Base-by-base conservation (phyloP, 2,329 filamentous ascomycete species). In the Neopestalotiopsis sp. region DNA sequence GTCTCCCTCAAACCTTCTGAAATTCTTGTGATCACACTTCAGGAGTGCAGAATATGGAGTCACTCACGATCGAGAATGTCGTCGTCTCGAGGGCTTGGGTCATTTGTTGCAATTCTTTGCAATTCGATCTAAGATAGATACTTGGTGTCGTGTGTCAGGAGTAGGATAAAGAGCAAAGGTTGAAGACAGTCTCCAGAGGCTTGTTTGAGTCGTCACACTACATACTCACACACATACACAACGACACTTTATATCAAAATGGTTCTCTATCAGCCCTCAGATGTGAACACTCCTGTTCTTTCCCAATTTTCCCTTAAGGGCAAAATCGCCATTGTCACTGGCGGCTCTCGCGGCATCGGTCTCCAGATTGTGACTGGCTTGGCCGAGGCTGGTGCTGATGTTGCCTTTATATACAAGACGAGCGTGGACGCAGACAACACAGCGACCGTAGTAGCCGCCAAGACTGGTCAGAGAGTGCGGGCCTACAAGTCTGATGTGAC, bases 311-410 rank as follows among this genome's bases (percentile, higher is more conserved):
- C 86, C 2, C 83, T 90, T 40, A 76, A 85, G 68, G 86, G 85
- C 74, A 86, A 89, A 71, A 89, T 86, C 0, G 88, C 87, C 68
- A 81, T 89, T 68, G 74, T 90, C 70, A 90, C 88, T 0, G 88
- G 88, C 67, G 86, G 83, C 68, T 88, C 87, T 1, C 82, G 88
- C 9, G 87, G 88, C 71, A 90, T 89, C 68, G 88, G 88, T 56
- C 85, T 88, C 70, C 81, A 87, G 17, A 85, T 89, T 14, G 88
- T 87, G 56, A 76, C 89, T 69, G 88, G 82, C 24, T 83, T 90
- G 24, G 88, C 87, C 67, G 87, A 89, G 76, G 87, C 87, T 66
- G 87, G 87, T 45, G 87, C 87, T 66, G 86, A 89, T 74, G 79
- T 89, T 67, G 78, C 89, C 61, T 80, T 89, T 38, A 80, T 88